Percentiles rank a stretch among this genome's conserved stretches.
These are phyloP conservation scores for Tilletia setariae DNA, from an alignment of 1,284 basidiomycete genomes.

Conservation along the genomic window DNA sequence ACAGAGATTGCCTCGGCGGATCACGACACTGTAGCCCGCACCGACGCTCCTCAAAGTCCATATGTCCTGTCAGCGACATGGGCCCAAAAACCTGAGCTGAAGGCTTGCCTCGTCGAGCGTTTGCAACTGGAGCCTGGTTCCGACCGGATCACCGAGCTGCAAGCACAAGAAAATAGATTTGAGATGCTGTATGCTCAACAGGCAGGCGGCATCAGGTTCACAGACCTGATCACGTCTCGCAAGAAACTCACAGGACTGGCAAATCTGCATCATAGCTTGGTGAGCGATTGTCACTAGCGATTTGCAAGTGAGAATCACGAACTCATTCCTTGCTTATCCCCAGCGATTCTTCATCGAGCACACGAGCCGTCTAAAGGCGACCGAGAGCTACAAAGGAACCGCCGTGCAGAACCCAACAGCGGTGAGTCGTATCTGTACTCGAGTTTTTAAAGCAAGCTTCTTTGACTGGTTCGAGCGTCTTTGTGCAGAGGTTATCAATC, in stretches of 20 bases:
- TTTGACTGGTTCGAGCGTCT: too few relatives aligned
- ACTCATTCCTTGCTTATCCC: too few relatives aligned
- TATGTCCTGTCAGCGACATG: conserved; percentile 37
- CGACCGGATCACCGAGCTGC: conserved; percentile 26
- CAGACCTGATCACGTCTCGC: conserved; percentile 69
- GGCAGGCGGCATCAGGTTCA: conserved; percentile 25
- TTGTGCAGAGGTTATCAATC: background rate
- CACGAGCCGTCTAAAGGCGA: conserved; percentile 35
- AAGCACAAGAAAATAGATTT: conserved; percentile 32
- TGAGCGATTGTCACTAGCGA: background rate
- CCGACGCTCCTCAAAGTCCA: background rate
- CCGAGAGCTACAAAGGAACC: conserved; percentile 51
- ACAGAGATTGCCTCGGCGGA: conserved; percentile 15
- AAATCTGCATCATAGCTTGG: conserved; percentile 72
- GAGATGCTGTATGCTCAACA: conserved; percentile 26
- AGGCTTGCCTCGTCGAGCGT: conserved; percentile 67
- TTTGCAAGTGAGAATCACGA: background rate
- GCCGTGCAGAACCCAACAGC: conserved; percentile 17
- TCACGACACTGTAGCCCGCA: background rate
- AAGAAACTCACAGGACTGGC: conserved; percentile 75
- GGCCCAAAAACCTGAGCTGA: conserved; percentile 66
- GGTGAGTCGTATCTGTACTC: background rate
- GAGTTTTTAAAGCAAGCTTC: too few relatives aligned
- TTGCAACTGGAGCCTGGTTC: conserved; percentile 36
- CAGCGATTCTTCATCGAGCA: conserved; percentile 38